Conservation (phyloP, 2,329 filamentous ascomycete species). For the Alternaria angustiovoidea region DNA sequence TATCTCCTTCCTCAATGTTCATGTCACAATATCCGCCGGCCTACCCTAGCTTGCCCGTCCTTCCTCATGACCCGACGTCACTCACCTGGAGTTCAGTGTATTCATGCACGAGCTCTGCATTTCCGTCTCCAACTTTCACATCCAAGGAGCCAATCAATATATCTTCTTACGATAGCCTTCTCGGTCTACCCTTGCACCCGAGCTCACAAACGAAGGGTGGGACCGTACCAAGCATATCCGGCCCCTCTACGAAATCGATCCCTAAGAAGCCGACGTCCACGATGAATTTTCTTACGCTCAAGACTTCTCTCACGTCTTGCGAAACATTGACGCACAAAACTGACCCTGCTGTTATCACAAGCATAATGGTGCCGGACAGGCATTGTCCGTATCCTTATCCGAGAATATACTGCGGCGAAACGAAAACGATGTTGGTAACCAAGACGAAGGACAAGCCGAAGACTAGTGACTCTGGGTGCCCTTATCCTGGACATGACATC, state of each 20-base stretch:
- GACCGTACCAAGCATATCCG: neutral
- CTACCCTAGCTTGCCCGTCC: neutral
- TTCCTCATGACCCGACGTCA: neutral
- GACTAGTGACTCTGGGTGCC: neutral
- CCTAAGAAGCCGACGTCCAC: neutral
- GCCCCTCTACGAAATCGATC: neutral
- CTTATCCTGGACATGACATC: neutral
- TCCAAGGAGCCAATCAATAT: neutral
- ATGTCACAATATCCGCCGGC: neutral
- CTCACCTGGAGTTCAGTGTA: neutral
- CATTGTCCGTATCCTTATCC: slow-evolving; percentile 46
- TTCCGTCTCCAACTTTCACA: neutral
- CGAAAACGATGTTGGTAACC: slow-evolving; percentile 21
- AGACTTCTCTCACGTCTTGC: neutral
- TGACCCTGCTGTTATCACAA: slow-evolving; percentile 5
- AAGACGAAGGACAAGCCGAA: neutral
- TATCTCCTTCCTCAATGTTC: neutral
- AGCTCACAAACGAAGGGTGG: neutral
- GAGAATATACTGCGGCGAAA: slow-evolving; percentile 25
- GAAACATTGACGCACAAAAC: neutral
- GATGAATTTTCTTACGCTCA: neutral
- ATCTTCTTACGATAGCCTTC: neutral
- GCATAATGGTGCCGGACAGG: slow-evolving; percentile 19
- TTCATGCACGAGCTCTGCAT: neutral
- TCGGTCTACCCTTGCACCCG: neutral